Percentiles rank a stretch among this genome's conserved stretches.
Evolutionary conservation across 148 eudicot genomes (phyloP).

Genomic region (Spergularia bocconei): DNA sequence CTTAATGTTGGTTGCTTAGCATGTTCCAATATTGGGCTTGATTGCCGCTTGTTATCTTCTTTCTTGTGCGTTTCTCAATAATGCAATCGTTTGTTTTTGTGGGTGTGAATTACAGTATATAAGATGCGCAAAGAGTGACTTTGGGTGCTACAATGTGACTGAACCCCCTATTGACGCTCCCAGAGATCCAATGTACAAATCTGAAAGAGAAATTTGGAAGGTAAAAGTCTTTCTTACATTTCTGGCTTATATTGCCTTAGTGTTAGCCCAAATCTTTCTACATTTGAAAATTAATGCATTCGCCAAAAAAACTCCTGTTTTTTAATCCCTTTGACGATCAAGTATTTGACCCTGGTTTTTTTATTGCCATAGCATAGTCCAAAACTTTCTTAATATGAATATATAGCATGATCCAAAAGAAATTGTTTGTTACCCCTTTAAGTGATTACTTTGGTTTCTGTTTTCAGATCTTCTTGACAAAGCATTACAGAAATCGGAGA

Average conservation of each 20-base stretch:
- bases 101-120: slow-evolving; percentile 65
- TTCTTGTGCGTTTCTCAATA: background rate
- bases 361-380: no score
- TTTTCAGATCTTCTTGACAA: slow-evolving; percentile 82
- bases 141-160: slow-evolving; percentile 82
- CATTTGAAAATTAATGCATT: no score
- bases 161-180: slow-evolving; percentile 98
- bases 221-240: slow-evolving; percentile 28
- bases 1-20: background rate
- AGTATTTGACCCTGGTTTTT: background rate
- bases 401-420: no score
- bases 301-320: no score
- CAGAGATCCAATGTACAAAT: slow-evolving; percentile 94
- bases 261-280: background rate
- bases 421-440: background rate
- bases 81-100: slow-evolving; percentile 1
- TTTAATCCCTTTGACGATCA: no score
- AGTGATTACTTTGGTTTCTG: slow-evolving; percentile 6
- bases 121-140: slow-evolving; percentile 91
- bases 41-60: background rate
- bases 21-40: background rate
- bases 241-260: background rate
- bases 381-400: no score
- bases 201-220: slow-evolving; percentile 81
- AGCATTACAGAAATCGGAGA: slow-evolving; percentile 89